phyloP scores from a whole-genome alignment of 192 early-diverging fungal genomes.

The Coemansia sp. region DNA sequence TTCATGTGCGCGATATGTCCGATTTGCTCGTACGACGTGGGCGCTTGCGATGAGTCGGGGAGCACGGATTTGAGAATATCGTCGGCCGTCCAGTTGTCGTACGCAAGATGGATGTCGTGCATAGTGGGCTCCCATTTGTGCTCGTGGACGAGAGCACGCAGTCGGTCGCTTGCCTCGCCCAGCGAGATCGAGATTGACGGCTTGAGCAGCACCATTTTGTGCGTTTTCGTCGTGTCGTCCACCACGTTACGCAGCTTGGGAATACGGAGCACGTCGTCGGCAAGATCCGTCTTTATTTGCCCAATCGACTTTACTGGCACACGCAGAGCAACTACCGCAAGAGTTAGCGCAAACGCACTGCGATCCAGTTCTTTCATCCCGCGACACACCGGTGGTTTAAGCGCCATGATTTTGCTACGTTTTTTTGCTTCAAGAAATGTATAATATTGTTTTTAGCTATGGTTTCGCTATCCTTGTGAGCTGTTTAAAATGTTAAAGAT shows the following conservation, averaged over 20 bases:
- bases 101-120: slow-evolving; percentile 64
- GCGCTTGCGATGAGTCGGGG: slow-evolving; percentile 78
- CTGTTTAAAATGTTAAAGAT: neutral
- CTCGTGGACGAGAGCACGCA: slow-evolving; percentile 5
- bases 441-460: neutral
- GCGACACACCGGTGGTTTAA: slow-evolving; percentile 63
- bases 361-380: slow-evolving; percentile 67
- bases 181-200: slow-evolving; percentile 37
- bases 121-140: slow-evolving; percentile 31
- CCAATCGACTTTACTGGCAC: slow-evolving; percentile 62
- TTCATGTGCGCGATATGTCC: slow-evolving; percentile 99
- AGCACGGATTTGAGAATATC: slow-evolving; percentile 88
- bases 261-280: slow-evolving; percentile 58
- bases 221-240: slow-evolving; percentile 41
- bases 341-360: slow-evolving; percentile 61
- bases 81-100: slow-evolving; percentile 90
- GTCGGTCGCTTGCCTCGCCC: slow-evolving; percentile 23
- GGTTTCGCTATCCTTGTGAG: neutral
- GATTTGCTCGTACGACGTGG: slow-evolving; percentile 79
- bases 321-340: slow-evolving; percentile 66
- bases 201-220: slow-evolving; percentile 56
- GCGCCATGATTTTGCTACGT: slow-evolving; percentile 9
- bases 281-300: slow-evolving; percentile 48
- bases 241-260: slow-evolving; percentile 69
- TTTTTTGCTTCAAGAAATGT: neutral